phyloP scores from a whole-genome alignment of 257 asterid genomes.

The Lycium ferocissimum region DNA sequence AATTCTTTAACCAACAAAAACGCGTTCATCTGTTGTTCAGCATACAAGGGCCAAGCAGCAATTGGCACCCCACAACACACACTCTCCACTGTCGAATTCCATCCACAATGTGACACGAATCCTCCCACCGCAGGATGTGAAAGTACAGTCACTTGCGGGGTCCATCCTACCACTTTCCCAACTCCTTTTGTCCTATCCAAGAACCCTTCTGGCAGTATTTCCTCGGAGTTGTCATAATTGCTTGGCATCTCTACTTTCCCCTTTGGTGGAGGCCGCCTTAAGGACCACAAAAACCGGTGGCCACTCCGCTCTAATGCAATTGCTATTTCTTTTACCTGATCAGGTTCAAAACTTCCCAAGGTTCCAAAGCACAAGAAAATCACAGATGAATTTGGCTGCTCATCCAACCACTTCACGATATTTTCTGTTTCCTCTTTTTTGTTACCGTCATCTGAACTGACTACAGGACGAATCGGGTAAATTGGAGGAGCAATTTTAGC shows the following conservation, averaged over 20 bases:
- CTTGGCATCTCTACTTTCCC: conserved; percentile 26
- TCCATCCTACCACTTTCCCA: conserved; percentile 31
- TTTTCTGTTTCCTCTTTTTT: neutral
- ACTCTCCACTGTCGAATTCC: conserved; percentile 33
- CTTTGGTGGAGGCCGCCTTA: conserved; percentile 34
- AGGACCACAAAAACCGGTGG: conserved; percentile 38
- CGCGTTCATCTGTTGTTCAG: conserved; percentile 33
- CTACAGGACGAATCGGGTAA: conserved; percentile 54
- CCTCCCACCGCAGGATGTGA: conserved; percentile 22
- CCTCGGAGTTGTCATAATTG: conserved; percentile 20
- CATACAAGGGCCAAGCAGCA: conserved; percentile 34
- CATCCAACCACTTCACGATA: conserved; percentile 35
- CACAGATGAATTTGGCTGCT: conserved; percentile 36
- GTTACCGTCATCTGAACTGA: conserved; percentile 13
- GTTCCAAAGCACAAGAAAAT: conserved; percentile 48
- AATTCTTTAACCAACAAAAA: conserved; percentile 32
- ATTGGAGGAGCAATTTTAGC: conserved; percentile 35
- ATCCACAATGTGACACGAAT: conserved; percentile 29
- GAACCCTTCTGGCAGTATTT: conserved; percentile 43
- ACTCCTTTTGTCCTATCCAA: conserved; percentile 35
- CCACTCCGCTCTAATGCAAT: conserved; percentile 38
- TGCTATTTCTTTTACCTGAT: conserved; percentile 45
- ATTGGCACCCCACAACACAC: conserved; percentile 34
- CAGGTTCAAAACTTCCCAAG: conserved; percentile 33
- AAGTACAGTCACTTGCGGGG: conserved; percentile 23